Evolutionary conservation across 257 asterid species (phyloP).

Genomic region (Nicotiana undulata): DNA sequence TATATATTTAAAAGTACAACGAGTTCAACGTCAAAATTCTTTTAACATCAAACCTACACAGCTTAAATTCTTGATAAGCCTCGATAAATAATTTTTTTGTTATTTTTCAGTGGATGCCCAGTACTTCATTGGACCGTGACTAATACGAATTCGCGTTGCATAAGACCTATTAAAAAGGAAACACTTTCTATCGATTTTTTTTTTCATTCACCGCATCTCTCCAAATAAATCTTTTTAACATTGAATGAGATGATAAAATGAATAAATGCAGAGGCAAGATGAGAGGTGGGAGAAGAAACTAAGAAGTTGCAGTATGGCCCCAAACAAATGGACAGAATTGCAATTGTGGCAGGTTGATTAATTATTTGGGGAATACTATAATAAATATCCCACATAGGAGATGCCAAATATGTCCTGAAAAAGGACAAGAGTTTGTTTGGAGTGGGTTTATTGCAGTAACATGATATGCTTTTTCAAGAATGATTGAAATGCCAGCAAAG

Average conservation of each 20-base stretch:
- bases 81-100: no score
- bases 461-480: slow-evolving; percentile 18
- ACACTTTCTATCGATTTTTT: no score
- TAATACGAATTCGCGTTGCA: no score
- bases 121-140: no score
- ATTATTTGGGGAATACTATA: background rate
- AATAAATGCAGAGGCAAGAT: background rate
- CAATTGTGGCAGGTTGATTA: background rate
- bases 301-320: background rate
- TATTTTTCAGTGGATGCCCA: no score
- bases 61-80: background rate
- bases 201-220: no score
- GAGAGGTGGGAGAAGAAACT: background rate
- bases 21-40: background rate
- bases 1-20: background rate
- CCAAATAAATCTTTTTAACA: no score
- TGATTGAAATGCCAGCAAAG: slow-evolving; percentile 16
- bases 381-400: slow-evolving; percentile 10
- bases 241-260: background rate
- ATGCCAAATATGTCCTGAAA: slow-evolving; percentile 19
- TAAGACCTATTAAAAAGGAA: no score
- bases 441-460: slow-evolving; percentile 20
- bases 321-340: background rate
- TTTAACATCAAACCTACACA: accelerated
- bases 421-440: slow-evolving; percentile 13